Evolutionary conservation across 2,329 filamentous ascomycete genomes (phyloP), one percentile per base, ranked within the genome.

Genomic region (Aotearoamyces nothofagi): DNA sequence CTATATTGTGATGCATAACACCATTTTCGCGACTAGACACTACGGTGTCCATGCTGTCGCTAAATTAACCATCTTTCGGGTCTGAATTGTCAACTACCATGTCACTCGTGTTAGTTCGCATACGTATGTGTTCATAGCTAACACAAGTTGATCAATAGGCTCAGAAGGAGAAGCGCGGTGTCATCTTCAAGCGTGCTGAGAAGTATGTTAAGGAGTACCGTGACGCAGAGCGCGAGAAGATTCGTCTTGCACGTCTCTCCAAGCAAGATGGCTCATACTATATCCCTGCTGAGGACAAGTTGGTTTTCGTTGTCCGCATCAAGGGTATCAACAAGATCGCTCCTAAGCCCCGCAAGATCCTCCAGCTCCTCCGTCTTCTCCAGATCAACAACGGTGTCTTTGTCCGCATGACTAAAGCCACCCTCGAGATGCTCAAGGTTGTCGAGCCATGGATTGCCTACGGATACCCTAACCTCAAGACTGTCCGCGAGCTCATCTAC

Each of bases 241-340:
- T 98, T 62, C 83, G 90, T 53, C 79, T 98, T 41, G 58, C 69
- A 53, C 87, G 90, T 49, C 63, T 84, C 44, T 81, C 84, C 63
- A 92, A 92, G 74, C 69, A 82, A 62, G 76, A 82, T 54, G 87
- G 87, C 60, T 80, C 73, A 57, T 90, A 87, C 73, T 90, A 92
- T 64, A 79, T 98, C 48, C 78, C 83, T 43, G 86, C 82, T 42
- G 84, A 98, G 74, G 66, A 81, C 57, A 94, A 93, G 68, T 70
- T 98, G 54, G 84, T 87, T 67, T 98, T 98, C 61, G 76, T 98
- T 52, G 67, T 96, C 63, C 87, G 90, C 61, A 98, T 98, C 74
- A 98, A 98, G 83, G 90, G 87, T 92, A 96, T 98, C 84, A 96
- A 96, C 82, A 98, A 98, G 81, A 96, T 98, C 53, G 77, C 92